phyloP scores from a whole-genome alignment of 2,329 filamentous ascomycete species.

The Furcasterigmium sp. region DNA sequence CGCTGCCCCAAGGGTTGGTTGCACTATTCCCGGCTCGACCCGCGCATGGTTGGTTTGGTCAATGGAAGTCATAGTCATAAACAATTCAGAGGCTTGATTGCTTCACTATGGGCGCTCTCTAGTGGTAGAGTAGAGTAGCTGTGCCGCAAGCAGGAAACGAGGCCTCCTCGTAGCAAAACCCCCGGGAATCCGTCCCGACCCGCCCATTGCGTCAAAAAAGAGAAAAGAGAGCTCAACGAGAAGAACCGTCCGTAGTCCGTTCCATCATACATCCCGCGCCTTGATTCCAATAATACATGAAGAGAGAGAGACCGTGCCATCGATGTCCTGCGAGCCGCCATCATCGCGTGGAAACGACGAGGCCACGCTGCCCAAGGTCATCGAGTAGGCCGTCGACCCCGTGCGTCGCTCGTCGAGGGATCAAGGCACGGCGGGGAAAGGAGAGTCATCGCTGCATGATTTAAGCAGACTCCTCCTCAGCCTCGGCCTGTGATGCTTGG shows the following conservation, averaged over 20 bases:
- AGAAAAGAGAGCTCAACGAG: neutral
- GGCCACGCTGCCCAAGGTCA: no score
- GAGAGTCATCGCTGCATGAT: no score
- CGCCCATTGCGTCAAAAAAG: neutral
- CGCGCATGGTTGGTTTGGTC: no score
- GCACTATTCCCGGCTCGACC: no score
- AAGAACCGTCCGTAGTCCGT: constrained; percentile 15
- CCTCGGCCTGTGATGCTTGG: constrained; percentile 44
- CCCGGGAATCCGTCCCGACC: neutral
- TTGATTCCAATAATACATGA: neutral
- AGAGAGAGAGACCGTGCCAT: constrained; percentile 1
- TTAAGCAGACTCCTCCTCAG: constrained; percentile 48
- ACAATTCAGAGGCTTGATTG: neutral
- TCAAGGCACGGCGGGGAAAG: constrained; percentile 5
- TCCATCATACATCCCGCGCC: constrained; percentile 37
- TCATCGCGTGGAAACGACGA: neutral
- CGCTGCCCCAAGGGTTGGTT: neutral
- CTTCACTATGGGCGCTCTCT: neutral
- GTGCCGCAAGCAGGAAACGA: no score
- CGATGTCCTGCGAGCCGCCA: neutral
- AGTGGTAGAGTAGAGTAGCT: neutral
- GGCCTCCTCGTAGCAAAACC: neutral
- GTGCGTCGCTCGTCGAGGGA: no score
- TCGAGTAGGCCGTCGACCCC: no score
- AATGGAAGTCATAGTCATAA: no score